phyloP scores from a whole-genome alignment of 1,139 yeast genomes.

The Hansenula lynferdii region DNA sequence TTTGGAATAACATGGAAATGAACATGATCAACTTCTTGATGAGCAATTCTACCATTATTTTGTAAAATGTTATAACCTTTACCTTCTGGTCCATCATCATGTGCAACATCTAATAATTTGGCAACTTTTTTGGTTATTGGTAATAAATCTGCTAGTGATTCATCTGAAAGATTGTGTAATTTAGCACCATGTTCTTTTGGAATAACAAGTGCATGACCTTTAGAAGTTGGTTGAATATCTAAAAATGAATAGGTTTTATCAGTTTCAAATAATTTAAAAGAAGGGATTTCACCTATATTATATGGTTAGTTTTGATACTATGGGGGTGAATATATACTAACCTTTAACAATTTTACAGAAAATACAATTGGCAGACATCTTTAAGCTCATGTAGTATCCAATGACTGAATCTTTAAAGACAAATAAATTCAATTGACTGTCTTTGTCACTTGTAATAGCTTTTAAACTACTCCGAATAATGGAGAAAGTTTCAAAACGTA shows the following conservation, averaged over 20 bases:
- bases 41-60: conserved; percentile 92
- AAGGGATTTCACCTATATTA: conserved; percentile 73
- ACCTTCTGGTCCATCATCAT: conserved; percentile 63
- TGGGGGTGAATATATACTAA: conserved; percentile 12
- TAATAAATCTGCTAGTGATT: conserved; percentile 73
- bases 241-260: conserved; percentile 74
- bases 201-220: conserved; percentile 82
- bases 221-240: conserved; percentile 88
- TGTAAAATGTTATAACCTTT: conserved; percentile 85
- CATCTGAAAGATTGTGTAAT: conserved; percentile 89
- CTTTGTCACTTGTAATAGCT: too few species aligned
- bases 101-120: conserved; percentile 50
- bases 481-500: too few species aligned
- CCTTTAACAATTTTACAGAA: conserved; percentile 91
- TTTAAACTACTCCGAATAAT: too few species aligned
- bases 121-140: conserved; percentile 88
- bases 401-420: neutral
- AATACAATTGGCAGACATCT: conserved; percentile 55
- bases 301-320: neutral
- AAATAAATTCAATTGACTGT: too few species aligned
- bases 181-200: conserved; percentile 93
- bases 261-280: conserved; percentile 83
- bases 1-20: conserved; percentile 97
- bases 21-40: conserved; percentile 91
- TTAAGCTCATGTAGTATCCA: conserved; percentile 15